Base-by-base conservation (phyloP, 805 yeast genomes). In the Torulaspora franciscae region DNA sequence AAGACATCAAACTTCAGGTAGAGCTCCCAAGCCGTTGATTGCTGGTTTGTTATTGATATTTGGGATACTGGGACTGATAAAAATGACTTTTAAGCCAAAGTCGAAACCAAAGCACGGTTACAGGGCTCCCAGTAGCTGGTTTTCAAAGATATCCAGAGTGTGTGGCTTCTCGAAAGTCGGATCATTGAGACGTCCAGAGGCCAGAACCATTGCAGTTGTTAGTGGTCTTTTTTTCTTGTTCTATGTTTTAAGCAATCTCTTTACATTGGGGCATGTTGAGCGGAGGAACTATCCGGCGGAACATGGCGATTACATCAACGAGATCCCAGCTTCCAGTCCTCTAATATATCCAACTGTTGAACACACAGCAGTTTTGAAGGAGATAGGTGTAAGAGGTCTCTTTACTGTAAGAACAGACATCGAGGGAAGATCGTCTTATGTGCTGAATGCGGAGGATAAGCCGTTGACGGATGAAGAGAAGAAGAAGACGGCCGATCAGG, bases 271-370 rank as follows among this genome's bases (percentile, higher is more conserved):
- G 8, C 43, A 47, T 2, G 30, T 38, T n/a, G 19, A 52, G 24
- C 24, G 47, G 14, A 44, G 37, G 32, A 11, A 28, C 10, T 55
- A 59, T 32, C 68, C 71, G 3, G 48, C 54, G 22, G 54, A 54
- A 13, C 80, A 74, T 55, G 80, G 81, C 0, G 60, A 69, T 30
- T 73, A 70, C 53, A 54, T 58, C 11, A 59, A 69, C 35, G 77
- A 75, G 46, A 69, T 79, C 23, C 70, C 68, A 15, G 75, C 83
- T 11, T 64, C 69, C 9, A 72, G 79, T 14, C 69, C 72, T 30
- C 73, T 77, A 56, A 81, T 85, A 10, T 84, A 75, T 57, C 93
- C 93, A n/a, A 75, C 79, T n/a, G 73, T 83, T 29, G 89, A 84
- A 51, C 81, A 84, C 56, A 81, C 85, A 4, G 77, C 80, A 0